Percentiles rank a stretch among this genome's conserved stretches.
These are phyloP conservation scores for Rugosomyces carneus DNA, from an alignment of 1,284 basidiomycete genomes.

Conservation along the genomic window DNA sequence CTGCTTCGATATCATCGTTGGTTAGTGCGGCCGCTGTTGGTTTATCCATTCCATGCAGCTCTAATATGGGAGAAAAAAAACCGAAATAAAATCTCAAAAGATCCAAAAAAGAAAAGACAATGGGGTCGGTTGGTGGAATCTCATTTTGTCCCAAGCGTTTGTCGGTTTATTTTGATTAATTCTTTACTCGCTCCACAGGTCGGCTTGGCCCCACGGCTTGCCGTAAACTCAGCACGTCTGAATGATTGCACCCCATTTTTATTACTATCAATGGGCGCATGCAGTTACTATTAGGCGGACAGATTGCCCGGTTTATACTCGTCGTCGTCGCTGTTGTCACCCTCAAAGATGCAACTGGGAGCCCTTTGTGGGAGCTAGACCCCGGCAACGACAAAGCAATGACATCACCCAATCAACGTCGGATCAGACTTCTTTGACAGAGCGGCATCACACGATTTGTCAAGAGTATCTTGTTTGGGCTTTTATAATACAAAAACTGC, in stretches of 20 bases:
- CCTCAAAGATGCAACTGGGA: background rate
- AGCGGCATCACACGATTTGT: too few relatives aligned
- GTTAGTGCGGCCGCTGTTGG: conserved; percentile 30
- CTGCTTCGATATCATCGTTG: conserved; percentile 76
- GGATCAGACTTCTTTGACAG: background rate
- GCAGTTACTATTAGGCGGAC: too few relatives aligned
- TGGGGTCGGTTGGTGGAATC: too few relatives aligned
- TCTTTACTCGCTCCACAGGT: too few relatives aligned
- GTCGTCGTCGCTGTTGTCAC: background rate
- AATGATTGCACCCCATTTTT: too few relatives aligned
- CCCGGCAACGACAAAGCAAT: background rate
- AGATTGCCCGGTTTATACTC: background rate
- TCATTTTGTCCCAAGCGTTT: too few relatives aligned
- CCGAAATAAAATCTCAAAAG: conserved; percentile 9
- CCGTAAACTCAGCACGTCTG: too few relatives aligned
- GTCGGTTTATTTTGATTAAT: too few relatives aligned
- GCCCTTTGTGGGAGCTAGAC: background rate
- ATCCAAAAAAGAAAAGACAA: background rate
- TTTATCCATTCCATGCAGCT: background rate
- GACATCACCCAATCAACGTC: background rate
- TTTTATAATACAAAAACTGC: too few relatives aligned
- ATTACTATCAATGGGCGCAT: too few relatives aligned
- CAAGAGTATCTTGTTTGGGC: too few relatives aligned
- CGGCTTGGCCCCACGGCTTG: too few relatives aligned
- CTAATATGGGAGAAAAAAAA: background rate